Conservation (phyloP, 176 grass and related monocot genomes). For the Oropetium thomaeum region DNA sequence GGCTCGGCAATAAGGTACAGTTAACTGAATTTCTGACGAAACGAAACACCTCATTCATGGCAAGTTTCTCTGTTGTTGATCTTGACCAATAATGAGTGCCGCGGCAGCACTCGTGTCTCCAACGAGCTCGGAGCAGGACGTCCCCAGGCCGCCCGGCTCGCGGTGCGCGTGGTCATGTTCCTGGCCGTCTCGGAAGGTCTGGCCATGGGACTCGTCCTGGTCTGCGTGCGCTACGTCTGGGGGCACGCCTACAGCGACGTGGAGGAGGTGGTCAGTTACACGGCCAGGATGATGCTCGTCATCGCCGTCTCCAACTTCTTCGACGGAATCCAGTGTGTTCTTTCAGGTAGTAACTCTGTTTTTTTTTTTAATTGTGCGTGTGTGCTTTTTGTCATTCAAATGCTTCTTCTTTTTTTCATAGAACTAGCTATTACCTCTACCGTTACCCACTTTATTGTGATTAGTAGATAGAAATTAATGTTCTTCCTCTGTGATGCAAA, state of each 20-base stretch:
- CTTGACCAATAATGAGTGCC: background rate
- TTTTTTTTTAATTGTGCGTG: too few relatives aligned
- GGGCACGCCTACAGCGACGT: conserved; percentile 71
- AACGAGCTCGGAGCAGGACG: conserved; percentile 72
- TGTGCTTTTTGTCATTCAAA: too few relatives aligned
- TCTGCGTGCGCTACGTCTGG: conserved; percentile 53
- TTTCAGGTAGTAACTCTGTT: conserved; percentile 29
- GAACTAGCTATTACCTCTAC: too few relatives aligned
- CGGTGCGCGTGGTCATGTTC: conserved; percentile 43
- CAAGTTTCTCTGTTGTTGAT: background rate
- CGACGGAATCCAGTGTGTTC: conserved; percentile 36
- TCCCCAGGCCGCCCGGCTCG: conserved; percentile 42
- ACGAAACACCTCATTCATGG: background rate
- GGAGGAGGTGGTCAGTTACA: conserved; percentile 63
- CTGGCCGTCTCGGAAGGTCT: conserved; percentile 45
- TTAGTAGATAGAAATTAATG: too few relatives aligned
- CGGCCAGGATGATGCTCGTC: conserved; percentile 55
- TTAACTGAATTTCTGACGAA: background rate
- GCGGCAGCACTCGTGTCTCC: conserved; percentile 62
- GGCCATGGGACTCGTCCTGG: conserved; percentile 36
- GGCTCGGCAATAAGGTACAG: conserved; percentile 29
- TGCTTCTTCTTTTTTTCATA: too few relatives aligned
- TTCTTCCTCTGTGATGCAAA: background rate
- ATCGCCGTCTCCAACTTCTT: conserved; percentile 47
- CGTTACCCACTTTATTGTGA: too few relatives aligned